phyloP scores from a whole-genome alignment of 257 asterid genomes.

The Solanum lycopersicoides region DNA sequence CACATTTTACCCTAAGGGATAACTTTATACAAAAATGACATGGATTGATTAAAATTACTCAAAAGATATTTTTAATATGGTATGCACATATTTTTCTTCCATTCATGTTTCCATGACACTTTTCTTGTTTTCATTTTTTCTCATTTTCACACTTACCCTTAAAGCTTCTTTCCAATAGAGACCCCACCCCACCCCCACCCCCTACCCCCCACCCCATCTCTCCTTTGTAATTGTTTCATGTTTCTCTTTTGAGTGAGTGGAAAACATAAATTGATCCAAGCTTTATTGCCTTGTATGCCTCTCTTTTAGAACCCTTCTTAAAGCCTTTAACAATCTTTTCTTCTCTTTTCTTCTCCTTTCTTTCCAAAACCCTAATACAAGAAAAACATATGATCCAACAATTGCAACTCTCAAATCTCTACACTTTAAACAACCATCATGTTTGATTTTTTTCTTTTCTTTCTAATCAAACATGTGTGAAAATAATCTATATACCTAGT shows the following conservation, averaged over 20 bases:
- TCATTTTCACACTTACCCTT: conserved; percentile 10
- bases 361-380: not conserved
- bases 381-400: not conserved
- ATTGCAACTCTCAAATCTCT: not conserved
- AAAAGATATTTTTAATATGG: not conserved
- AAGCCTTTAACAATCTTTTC: conserved; percentile 1
- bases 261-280: conserved; percentile 2
- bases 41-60: not conserved
- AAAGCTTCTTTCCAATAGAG: conserved; percentile 30
- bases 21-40: not conserved
- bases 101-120: not conserved
- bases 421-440: not conserved
- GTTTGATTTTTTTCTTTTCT: not conserved
- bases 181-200: conserved; percentile 19
- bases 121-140: not conserved
- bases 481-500: not conserved
- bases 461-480: not conserved
- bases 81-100: not conserved
- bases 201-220: not conserved
- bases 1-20: not conserved
- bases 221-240: not conserved
- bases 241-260: conserved; percentile 1
- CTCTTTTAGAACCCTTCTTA: conserved; percentile 33
- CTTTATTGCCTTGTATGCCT: conserved; percentile 4
- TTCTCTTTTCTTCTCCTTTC: not conserved